A percentile compares a stretch with the other conserved stretches of the same genome.
These are phyloP conservation scores for Sporothrix brasiliensis DNA, from an alignment of 2,329 filamentous ascomycete genomes.

Conservation along the genomic window DNA sequence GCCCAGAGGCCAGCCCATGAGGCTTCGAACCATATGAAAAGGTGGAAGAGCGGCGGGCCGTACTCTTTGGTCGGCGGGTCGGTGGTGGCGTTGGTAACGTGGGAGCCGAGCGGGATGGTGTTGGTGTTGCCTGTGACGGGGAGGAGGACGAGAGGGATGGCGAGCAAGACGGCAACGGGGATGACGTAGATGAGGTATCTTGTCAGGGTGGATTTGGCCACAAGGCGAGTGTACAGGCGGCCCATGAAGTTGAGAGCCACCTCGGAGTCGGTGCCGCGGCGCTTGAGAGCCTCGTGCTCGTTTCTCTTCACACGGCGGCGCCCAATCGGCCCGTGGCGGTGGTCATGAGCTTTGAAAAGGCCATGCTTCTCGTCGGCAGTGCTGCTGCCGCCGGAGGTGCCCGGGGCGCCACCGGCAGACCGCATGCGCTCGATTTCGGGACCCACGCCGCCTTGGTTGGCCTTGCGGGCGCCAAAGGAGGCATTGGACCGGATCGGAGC, in stretches of 20 bases:
- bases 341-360: conserved; percentile 44
- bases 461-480: conserved; percentile 52
- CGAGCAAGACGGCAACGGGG: conserved; percentile 64
- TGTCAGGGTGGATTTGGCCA: conserved; percentile 64
- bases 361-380: conserved; percentile 52
- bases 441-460: conserved; percentile 43
- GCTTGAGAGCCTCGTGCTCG: conserved; percentile 42
- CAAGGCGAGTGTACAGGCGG: conserved; percentile 64
- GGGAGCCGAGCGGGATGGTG: conserved; percentile 39
- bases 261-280: conserved; percentile 52
- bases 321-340: conserved; percentile 46
- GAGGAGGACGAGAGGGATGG: conserved; percentile 63
- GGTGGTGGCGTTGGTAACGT: conserved; percentile 37
- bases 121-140: conserved; percentile 48
- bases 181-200: conserved; percentile 70
- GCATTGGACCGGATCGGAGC: conserved; percentile 58
- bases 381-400: conserved; percentile 41
- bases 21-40: conserved; percentile 71
- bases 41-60: conserved; percentile 58
- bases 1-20: conserved; percentile 69
- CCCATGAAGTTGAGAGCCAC: conserved; percentile 66
- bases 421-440: conserved; percentile 28
- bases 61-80: conserved; percentile 36
- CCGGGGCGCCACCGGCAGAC: conserved; percentile 37
- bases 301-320: conserved; percentile 53